Percentiles rank a stretch among this genome's conserved stretches.
phyloP scores from a whole-genome alignment of 2,329 filamentous ascomycete species.

The Cylindrodendrum hubeiense region DNA sequence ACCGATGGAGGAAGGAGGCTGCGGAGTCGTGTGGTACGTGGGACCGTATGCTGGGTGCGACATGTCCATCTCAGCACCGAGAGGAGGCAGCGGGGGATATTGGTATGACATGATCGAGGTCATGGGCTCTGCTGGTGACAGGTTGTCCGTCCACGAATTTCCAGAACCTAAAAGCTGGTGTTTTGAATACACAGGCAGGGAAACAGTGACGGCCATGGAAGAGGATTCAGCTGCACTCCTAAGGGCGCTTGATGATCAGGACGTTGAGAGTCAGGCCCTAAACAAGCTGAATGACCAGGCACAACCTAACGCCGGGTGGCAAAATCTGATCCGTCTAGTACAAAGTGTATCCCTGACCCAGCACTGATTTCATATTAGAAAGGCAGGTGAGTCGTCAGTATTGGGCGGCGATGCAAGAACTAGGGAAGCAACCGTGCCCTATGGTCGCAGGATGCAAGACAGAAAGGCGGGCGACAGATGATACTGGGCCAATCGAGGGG shows the following conservation, averaged over 20 bases:
- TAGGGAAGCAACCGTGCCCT: conserved; percentile 30
- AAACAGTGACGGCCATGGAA: conserved; percentile 38
- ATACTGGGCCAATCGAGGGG: conserved; percentile 24
- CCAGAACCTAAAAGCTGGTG: conserved; percentile 21
- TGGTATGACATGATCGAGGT: conserved; percentile 59
- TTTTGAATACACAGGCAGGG: conserved; percentile 26
- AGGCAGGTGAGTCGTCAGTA: conserved; percentile 10
- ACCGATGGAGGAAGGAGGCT: conserved; percentile 47
- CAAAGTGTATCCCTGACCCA: conserved; percentile 9
- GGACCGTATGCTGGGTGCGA: conserved; percentile 52
- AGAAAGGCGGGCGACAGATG: conserved; percentile 20
- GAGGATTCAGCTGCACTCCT: conserved; percentile 6
- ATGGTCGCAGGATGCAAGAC: conserved; percentile 30
- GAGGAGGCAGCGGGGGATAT: conserved; percentile 59
- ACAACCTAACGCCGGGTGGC: conserved; percentile 18
- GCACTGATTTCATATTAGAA: conserved; percentile 18
- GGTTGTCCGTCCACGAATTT: conserved; percentile 24
- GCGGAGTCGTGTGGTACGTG: conserved; percentile 45
- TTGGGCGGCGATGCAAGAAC: conserved; percentile 25
- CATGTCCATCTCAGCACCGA: conserved; percentile 57
- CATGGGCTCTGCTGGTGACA: conserved; percentile 30
- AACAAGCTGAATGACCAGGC: conserved; percentile 5
- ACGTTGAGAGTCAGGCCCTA: conserved; percentile 11
- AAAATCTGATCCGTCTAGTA: conserved; percentile 16
- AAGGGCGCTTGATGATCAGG: conserved; percentile 6